These are phyloP conservation scores for Besnoitia besnoiti DNA, from an alignment of 169 alveolate genomes.

Conservation along the genomic window DNA sequence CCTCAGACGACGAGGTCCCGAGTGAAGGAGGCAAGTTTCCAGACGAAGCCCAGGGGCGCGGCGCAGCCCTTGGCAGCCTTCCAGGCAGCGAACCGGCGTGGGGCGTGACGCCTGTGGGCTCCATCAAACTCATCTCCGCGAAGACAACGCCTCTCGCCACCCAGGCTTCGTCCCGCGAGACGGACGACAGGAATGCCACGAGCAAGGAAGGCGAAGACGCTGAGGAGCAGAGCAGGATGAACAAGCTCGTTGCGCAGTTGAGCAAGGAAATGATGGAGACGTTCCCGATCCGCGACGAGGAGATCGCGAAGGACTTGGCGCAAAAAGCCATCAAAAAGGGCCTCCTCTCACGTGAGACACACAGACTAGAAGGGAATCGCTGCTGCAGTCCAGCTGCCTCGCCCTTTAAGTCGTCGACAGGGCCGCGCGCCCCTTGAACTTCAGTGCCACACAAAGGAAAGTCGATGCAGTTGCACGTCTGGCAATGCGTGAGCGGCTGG, in stretches of 20 bases:
- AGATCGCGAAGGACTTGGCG: conserved; percentile 37
- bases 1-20: background rate
- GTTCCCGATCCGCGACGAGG: conserved; percentile 31
- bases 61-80: too few relatives aligned
- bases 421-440: too few relatives aligned
- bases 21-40: background rate
- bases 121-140: too few relatives aligned
- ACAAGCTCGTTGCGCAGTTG: conserved; percentile 48
- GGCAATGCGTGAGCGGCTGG: too few relatives aligned
- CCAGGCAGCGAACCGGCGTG: too few relatives aligned
- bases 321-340: conserved; percentile 32
- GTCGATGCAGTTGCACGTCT: too few relatives aligned
- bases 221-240: background rate
- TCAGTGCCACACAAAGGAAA: too few relatives aligned
- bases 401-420: too few relatives aligned
- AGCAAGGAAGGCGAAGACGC: background rate
- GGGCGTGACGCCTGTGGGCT: too few relatives aligned
- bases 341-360: background rate
- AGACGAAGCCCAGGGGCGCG: too few relatives aligned
- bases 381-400: background rate
- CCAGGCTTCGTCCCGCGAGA: too few relatives aligned
- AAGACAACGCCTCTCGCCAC: too few relatives aligned
- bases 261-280: conserved; percentile 66
- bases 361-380: background rate
- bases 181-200: background rate